Evolutionary conservation across 2,329 filamentous ascomycete species (phyloP).

Genomic region (Pyrenophora teres): DNA sequence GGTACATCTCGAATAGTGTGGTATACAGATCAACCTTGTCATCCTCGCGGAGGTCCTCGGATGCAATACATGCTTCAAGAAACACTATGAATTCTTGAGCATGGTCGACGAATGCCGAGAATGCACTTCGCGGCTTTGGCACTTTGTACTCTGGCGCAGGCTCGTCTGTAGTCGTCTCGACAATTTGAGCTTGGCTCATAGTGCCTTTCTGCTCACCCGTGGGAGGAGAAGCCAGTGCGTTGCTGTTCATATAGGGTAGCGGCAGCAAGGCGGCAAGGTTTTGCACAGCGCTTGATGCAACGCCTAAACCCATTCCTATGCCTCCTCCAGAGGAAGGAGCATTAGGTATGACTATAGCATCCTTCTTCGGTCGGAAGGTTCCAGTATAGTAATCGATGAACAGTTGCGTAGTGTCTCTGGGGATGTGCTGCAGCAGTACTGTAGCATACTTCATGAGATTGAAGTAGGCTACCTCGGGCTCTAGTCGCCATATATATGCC

Average conservation of each 20-base stretch:
- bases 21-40: conserved; percentile 89
- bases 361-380: conserved; percentile 74
- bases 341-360: conserved; percentile 58
- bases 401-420: conserved; percentile 77
- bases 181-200: conserved; percentile 58
- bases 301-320: conserved; percentile 47
- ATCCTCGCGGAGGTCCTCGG: conserved; percentile 69
- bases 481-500: conserved; percentile 86
- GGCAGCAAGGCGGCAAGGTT: conserved; percentile 84
- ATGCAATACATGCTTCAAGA: conserved; percentile 81
- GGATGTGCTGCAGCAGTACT: conserved; percentile 85
- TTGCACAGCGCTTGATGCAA: conserved; percentile 77
- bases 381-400: conserved; percentile 97
- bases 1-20: conserved; percentile 96
- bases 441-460: conserved; percentile 95
- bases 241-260: conserved; percentile 79
- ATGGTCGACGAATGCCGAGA: conserved; percentile 96
- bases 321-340: conserved; percentile 52
- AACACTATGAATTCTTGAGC: conserved; percentile 90
- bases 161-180: conserved; percentile 59
- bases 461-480: conserved; percentile 77
- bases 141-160: conserved; percentile 68
- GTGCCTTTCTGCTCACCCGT: conserved; percentile 59
- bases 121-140: conserved; percentile 84
- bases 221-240: conserved; percentile 60